A percentile compares a stretch with the other conserved stretches of the same genome.
Conservation (phyloP, 1,284 basidiomycete genomes). For the Coniophora puteana region DNA sequence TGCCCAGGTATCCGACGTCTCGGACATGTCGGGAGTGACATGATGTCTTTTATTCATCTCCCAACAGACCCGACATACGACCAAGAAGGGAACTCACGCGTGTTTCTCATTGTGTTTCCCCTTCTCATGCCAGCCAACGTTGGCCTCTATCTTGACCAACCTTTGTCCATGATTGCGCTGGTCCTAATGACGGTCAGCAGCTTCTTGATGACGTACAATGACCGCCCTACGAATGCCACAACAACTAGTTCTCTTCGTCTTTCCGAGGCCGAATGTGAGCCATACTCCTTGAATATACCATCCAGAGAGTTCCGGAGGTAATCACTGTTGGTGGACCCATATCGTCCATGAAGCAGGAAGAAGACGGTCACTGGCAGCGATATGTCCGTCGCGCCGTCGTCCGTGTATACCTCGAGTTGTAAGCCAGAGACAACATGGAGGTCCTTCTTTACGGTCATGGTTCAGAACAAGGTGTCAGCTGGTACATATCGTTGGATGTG, state of each 20-base stretch:
- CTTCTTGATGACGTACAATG: neutral
- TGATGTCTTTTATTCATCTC: too few relatives aligned
- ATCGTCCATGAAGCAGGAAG: constrained; percentile 64
- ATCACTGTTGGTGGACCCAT: constrained; percentile 18
- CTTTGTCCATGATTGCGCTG: constrained; percentile 76
- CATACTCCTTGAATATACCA: constrained; percentile 27
- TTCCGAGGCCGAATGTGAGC: constrained; percentile 14
- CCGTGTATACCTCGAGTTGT: constrained; percentile 37
- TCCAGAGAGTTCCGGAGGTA: constrained; percentile 26
- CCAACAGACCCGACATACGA: too few relatives aligned
- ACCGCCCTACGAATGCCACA: constrained; percentile 48
- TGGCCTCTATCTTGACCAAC: constrained; percentile 46
- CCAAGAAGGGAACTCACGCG: constrained; percentile 44
- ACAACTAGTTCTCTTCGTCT: constrained; percentile 42
- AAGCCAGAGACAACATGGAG: constrained; percentile 49
- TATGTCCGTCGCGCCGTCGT: constrained; percentile 18
- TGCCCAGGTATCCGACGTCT: too few relatives aligned
- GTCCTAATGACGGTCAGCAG: constrained; percentile 43
- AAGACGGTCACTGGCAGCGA: constrained; percentile 40
- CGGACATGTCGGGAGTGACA: too few relatives aligned
- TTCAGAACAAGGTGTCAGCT: too few relatives aligned
- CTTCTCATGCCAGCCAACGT: constrained; percentile 51
- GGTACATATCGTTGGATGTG: too few relatives aligned
- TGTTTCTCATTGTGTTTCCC: constrained; percentile 55
- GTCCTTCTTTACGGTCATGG: too few relatives aligned